Evolutionary conservation across 148 eudicot species (phyloP).

Genomic region (Chenopodium suecicum): DNA sequence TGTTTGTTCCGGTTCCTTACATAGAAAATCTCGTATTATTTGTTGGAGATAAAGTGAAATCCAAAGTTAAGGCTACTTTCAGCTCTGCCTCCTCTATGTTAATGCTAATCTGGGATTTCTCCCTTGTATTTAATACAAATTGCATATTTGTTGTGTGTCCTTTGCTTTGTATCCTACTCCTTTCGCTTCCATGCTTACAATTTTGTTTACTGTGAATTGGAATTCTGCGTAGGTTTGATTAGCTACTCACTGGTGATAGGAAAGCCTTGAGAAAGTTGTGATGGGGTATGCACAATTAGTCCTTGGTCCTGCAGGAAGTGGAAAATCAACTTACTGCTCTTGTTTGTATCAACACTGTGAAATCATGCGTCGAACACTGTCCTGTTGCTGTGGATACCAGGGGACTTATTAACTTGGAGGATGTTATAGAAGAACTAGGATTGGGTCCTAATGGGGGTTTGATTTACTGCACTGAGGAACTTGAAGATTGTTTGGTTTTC

Average conservation of each 20-base stretch:
- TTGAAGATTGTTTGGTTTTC: slow-evolving; percentile 75
- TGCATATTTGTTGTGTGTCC: not conserved
- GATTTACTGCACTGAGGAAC: slow-evolving; percentile 93
- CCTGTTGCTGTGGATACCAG: slow-evolving; percentile 78
- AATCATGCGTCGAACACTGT: slow-evolving; percentile 44
- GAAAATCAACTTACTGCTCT: slow-evolving; percentile 95
- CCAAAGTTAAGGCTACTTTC: no score
- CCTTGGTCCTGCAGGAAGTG: slow-evolving; percentile 81
- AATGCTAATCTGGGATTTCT: not conserved
- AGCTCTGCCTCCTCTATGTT: no score
- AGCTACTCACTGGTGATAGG: not conserved
- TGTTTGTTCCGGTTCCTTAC: no score
- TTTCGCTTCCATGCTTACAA: not conserved
- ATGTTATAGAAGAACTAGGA: slow-evolving; percentile 93
- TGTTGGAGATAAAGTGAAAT: no score
- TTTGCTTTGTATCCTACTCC: not conserved
- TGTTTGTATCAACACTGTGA: slow-evolving; percentile 78
- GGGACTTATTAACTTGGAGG: slow-evolving; percentile 78
- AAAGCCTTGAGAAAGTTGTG: slow-evolving; percentile 1
- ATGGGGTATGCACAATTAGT: slow-evolving; percentile 92
- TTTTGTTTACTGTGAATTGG: no score
- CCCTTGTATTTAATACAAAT: not conserved
- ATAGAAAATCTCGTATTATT: no score
- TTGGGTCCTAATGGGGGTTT: slow-evolving; percentile 94
- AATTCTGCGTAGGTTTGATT: not conserved